Base-by-base conservation (phyloP, 1,139 yeast species). In the Zhuliangozyma parablackwelliae region DNA sequence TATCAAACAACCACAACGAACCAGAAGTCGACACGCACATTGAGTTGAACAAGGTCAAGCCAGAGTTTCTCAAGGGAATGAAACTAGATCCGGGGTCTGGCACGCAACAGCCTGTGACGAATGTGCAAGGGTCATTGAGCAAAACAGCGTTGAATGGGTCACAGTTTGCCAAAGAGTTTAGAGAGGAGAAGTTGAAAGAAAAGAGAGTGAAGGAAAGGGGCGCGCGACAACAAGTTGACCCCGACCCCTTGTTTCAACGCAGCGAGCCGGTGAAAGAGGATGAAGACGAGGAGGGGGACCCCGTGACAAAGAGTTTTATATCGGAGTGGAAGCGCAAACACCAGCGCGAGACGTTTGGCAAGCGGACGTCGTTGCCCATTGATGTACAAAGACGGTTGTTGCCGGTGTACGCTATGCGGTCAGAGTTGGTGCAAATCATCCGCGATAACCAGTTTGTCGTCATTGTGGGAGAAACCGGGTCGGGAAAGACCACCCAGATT, bases 101-200 rank as follows among this genome's bases (percentile, higher is more conserved):
- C 66, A 13, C 67, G 71, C 28, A 82, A 87, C 1, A 69, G 80
- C 24, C 24, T 7, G 9, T 9, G 16, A 94, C 95, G 0, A 16
- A 3, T 4, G 16, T 16, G 16, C 89, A 83, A 46, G 96, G 96
- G 0, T 78, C 95, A 0, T 59, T 90, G 58, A 74, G 72, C 38
- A 67, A 92, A 48, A 82, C 87, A 5, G 97, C 97, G 0, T 69
- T 73, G 65, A 68, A 76, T 31, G 96, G 97, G 0, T 85, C 96
- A 0, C 64, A 71, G 28, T 59, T 84, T 26, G 84, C 92, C 37
- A 71, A 69, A 41, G 83, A 82, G 34, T 70, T 81, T 38, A 75
- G 82, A 47, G 89, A 83, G 34, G 72, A 74, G 44, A 78, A 80
- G 46, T 28, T 67, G 6, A 65, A 69, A 40, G 74, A 74, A 42